phyloP scores from a whole-genome alignment of 2,329 filamentous ascomycete genomes.

The Neurospora crassa region DNA sequence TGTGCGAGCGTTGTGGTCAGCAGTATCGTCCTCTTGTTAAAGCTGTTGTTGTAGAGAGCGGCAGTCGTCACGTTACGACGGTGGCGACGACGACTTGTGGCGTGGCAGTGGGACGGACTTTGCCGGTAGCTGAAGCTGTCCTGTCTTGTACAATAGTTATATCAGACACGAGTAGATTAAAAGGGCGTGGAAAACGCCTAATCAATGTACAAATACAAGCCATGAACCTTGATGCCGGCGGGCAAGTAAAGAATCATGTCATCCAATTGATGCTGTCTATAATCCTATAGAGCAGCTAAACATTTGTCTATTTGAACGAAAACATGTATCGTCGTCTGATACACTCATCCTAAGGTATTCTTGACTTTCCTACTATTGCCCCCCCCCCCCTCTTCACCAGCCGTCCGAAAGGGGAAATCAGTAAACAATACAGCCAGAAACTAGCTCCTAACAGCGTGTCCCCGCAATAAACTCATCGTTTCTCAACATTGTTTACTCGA shows the following conservation, averaged over 20 bases:
- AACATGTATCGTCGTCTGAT: not conserved
- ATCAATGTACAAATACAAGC: not conserved
- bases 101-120: not conserved
- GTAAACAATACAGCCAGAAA: not conserved
- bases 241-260: not conserved
- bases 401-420: not conserved
- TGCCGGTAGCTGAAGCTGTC: not conserved
- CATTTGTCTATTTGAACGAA: not conserved
- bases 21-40: not conserved
- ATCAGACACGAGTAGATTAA: not conserved
- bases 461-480: not conserved
- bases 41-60: not conserved
- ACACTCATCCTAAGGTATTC: not conserved
- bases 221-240: not conserved
- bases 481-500: not conserved
- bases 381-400: not conserved
- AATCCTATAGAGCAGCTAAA: not conserved
- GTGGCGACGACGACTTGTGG: not conserved
- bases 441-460: not conserved
- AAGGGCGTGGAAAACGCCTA: not conserved
- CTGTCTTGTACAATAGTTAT: not conserved
- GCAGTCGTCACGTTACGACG: not conserved
- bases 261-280: not conserved
- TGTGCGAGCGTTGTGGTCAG: not conserved
- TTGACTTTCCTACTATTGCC: not conserved